Conservation (phyloP, 768 basidiomycete species). For the Trametes cingulata region DNA sequence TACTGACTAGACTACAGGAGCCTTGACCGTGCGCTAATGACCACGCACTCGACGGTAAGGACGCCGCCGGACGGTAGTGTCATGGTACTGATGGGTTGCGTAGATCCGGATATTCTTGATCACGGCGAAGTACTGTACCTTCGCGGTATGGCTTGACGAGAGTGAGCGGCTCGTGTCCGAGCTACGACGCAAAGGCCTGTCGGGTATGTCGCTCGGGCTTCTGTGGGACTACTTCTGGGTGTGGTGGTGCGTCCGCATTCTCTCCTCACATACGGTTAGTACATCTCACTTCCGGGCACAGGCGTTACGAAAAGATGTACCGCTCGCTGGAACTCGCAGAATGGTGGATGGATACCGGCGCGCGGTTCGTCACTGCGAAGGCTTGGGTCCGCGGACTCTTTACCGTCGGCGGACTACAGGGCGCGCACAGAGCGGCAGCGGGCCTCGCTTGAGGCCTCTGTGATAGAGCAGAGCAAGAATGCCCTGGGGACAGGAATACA, state of each 20-base stretch:
- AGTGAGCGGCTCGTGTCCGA: slow-evolving; percentile 32
- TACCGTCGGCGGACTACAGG: slow-evolving; percentile 60
- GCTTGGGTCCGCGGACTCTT: slow-evolving; percentile 71
- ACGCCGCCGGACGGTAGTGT: neutral
- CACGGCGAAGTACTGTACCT: slow-evolving; percentile 84
- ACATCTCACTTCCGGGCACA: slow-evolving; percentile 30
- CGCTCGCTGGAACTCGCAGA: slow-evolving; percentile 55
- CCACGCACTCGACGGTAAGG: slow-evolving; percentile 78
- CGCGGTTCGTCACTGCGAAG: slow-evolving; percentile 49
- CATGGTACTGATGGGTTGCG: slow-evolving; percentile 1
- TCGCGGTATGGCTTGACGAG: slow-evolving; percentile 78
- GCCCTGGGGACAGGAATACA: neutral
- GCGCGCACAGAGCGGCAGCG: slow-evolving; percentile 71
- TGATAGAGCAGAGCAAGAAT: slow-evolving; percentile 4
- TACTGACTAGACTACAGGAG: slow-evolving; percentile 46
- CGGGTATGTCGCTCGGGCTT: slow-evolving; percentile 42
- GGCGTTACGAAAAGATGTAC: slow-evolving; percentile 62
- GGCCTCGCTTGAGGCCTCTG: slow-evolving; percentile 47
- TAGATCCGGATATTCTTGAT: slow-evolving; percentile 88
- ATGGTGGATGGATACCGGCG: slow-evolving; percentile 61
- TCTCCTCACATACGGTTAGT: neutral
- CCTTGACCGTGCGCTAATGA: slow-evolving; percentile 81
- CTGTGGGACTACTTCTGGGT: slow-evolving; percentile 51
- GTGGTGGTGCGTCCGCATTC: slow-evolving; percentile 64
- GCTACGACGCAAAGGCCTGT: slow-evolving; percentile 52